These are phyloP conservation scores for Mortierella antarctica DNA, from an alignment of 192 early-diverging fungal genomes.

Conservation along the genomic window DNA sequence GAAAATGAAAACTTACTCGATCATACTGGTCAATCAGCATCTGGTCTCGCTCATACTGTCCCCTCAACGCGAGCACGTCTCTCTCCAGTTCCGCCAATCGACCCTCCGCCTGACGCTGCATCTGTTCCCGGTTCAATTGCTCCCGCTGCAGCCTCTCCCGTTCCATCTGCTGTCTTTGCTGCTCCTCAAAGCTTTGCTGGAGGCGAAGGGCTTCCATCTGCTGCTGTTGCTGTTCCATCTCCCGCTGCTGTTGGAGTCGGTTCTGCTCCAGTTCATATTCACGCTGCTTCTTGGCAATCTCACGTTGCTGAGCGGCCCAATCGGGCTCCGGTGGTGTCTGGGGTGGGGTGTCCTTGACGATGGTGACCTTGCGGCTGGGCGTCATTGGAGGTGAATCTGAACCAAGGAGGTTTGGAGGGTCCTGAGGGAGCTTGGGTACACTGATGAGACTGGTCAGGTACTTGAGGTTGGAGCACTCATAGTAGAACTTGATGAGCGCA, in stretches of 20 bases:
- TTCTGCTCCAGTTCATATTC: conserved; percentile 70
- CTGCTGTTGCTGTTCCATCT: conserved; percentile 63
- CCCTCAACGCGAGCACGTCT: conserved; percentile 80
- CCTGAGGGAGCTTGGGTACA: conserved; percentile 85
- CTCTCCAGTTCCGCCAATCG: conserved; percentile 82
- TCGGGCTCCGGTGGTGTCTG: conserved; percentile 43
- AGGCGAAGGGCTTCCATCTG: conserved; percentile 70
- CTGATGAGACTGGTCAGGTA: conserved; percentile 95
- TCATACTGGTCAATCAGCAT: conserved; percentile 91
- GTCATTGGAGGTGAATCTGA: conserved; percentile 70
- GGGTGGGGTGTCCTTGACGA: conserved; percentile 43
- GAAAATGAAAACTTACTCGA: conserved; percentile 52
- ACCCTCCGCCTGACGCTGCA: conserved; percentile 82
- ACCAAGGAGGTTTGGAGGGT: conserved; percentile 88
- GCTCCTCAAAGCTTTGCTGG: conserved; percentile 81
- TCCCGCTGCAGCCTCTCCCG: conserved; percentile 78
- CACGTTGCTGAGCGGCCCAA: conserved; percentile 69
- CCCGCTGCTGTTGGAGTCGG: conserved; percentile 68
- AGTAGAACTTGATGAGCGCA: conserved; percentile 89
- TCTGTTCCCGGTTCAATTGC: conserved; percentile 82
- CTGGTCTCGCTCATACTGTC: conserved; percentile 86
- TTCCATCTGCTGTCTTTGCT: conserved; percentile 78
- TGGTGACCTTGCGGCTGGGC: conserved; percentile 55
- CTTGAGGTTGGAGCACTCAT: conserved; percentile 86
- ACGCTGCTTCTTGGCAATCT: conserved; percentile 75